A percentile compares a stretch with the other conserved stretches of the same genome.
These are phyloP conservation scores for Schwanniomyces etchellsii DNA, from an alignment of 1,139 yeast species.

Conservation along the genomic window DNA sequence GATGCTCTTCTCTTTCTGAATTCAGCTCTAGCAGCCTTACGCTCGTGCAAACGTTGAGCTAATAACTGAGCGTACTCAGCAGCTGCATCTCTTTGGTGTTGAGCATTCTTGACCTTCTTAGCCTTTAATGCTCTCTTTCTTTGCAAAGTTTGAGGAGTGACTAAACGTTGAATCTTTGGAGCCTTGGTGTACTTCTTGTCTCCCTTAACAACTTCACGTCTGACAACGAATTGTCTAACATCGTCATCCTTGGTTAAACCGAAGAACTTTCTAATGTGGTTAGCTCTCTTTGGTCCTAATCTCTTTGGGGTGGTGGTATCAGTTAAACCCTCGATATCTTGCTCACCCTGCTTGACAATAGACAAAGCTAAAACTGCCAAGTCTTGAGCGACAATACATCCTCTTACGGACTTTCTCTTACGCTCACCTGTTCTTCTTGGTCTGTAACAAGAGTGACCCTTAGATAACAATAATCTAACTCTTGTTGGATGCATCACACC, in stretches of 20 bases:
- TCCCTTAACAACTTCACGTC: conserved; percentile 98
- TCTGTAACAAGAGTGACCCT: conserved; percentile 99
- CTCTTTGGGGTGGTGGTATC: conserved; percentile 95
- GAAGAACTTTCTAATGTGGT: conserved; percentile 98
- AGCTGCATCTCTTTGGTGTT: conserved; percentile 99
- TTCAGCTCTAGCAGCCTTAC: conserved; percentile 98
- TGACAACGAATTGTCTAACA: conserved; percentile 90
- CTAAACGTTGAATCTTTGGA: conserved; percentile 99
- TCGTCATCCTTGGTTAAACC: conserved; percentile 98
- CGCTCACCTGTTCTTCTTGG: conserved; percentile 99
- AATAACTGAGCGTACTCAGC: conserved; percentile 99
- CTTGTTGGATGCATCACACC: conserved; percentile 99
- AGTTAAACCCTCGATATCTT: conserved; percentile 93
- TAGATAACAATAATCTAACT: conserved; percentile 90
- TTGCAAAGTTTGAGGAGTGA: conserved; percentile 98
- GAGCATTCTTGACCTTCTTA: conserved; percentile 93
- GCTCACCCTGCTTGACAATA: conserved; percentile 95
- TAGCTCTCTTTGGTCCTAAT: conserved; percentile 99
- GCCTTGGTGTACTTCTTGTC: conserved; percentile 99
- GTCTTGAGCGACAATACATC: conserved; percentile 97
- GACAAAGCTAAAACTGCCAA: conserved; percentile 92
- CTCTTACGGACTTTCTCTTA: conserved; percentile 99
- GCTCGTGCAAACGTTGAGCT: conserved; percentile 97
- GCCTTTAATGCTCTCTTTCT: conserved; percentile 98
- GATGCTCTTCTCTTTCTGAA: conserved; percentile 99